Evolutionary conservation across 106 monocot species (phyloP).

Genomic region (Narthecium ossifragum): DNA sequence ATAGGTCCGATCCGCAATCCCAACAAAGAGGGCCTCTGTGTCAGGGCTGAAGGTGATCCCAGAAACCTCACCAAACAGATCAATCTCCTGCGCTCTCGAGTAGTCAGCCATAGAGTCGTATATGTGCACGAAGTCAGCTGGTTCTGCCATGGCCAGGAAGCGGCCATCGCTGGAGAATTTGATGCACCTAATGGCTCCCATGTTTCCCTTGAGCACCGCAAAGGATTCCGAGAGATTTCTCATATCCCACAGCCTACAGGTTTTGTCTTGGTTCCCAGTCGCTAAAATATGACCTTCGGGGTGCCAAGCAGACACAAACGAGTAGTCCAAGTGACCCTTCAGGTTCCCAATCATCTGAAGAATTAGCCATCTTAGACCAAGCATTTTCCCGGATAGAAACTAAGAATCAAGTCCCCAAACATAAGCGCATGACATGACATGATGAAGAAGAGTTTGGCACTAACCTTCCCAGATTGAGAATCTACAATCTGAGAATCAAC

Average conservation of each 20-base stretch:
- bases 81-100: conserved; percentile 56
- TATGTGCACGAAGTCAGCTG: conserved; percentile 81
- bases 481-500: conserved; percentile 56
- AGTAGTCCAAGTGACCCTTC: conserved; percentile 64
- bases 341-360: conserved; percentile 41
- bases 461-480: conserved; percentile 68
- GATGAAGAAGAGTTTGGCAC: background rate
- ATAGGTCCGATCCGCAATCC: conserved; percentile 44
- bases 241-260: conserved; percentile 84
- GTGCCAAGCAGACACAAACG: conserved; percentile 85
- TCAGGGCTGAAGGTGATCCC: conserved; percentile 54
- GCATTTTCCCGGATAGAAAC: background rate
- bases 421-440: background rate
- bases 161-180: conserved; percentile 70
- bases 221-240: conserved; percentile 54
- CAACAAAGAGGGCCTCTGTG: conserved; percentile 44
- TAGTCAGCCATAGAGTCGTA: conserved; percentile 42
- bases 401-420: too few species aligned
- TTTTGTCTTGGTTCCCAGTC: conserved; percentile 82
- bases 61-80: conserved; percentile 83
- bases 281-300: conserved; percentile 61
- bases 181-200: conserved; percentile 68
- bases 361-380: background rate
- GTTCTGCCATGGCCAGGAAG: conserved; percentile 74
- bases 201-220: conserved; percentile 57